phyloP scores from a whole-genome alignment of 2,329 filamentous ascomycete genomes.

The Sporothrix sp. region DNA sequence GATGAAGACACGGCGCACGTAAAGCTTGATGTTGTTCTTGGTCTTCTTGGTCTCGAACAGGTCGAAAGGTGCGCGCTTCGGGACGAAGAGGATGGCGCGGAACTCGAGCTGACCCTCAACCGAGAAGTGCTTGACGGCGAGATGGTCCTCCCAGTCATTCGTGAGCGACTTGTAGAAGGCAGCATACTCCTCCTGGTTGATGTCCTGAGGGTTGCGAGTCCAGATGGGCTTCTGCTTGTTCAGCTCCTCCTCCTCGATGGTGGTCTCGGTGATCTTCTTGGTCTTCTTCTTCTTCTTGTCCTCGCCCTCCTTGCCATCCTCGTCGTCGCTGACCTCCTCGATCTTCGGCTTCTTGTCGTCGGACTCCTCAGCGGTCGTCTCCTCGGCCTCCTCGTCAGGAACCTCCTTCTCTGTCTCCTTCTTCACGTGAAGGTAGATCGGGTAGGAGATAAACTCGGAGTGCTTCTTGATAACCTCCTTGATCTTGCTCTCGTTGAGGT shows the following conservation, averaged over 20 bases:
- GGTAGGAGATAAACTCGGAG: slow-evolving; percentile 99
- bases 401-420: slow-evolving; percentile 99
- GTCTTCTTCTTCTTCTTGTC: slow-evolving; percentile 87
- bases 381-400: slow-evolving; percentile 81
- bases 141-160: slow-evolving; percentile 99
- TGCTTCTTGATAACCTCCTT: slow-evolving; percentile 99
- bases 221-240: slow-evolving; percentile 99
- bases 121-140: slow-evolving; percentile 99
- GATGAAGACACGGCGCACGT: slow-evolving; percentile 99
- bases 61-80: slow-evolving; percentile 98
- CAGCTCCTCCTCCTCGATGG: slow-evolving; percentile 97
- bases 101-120: slow-evolving; percentile 99
- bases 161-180: slow-evolving; percentile 99
- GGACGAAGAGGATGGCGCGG: slow-evolving; percentile 98
- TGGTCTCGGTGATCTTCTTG: slow-evolving; percentile 98
- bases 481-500: slow-evolving; percentile 97
- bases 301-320: slow-evolving; percentile 73
- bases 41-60: slow-evolving; percentile 99
- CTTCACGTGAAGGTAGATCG: slow-evolving; percentile 98
- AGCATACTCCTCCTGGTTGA: slow-evolving; percentile 91
- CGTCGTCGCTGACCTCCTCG: slow-evolving; percentile 82
- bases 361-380: slow-evolving; percentile 47
- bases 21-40: slow-evolving; percentile 99
- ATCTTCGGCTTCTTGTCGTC: slow-evolving; percentile 95
- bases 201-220: slow-evolving; percentile 95